A percentile compares a stretch with the other conserved stretches of the same genome.
These are phyloP conservation scores for Lichtheimia ornata DNA, from an alignment of 371 early-diverging fungal genomes.

Conservation along the genomic window DNA sequence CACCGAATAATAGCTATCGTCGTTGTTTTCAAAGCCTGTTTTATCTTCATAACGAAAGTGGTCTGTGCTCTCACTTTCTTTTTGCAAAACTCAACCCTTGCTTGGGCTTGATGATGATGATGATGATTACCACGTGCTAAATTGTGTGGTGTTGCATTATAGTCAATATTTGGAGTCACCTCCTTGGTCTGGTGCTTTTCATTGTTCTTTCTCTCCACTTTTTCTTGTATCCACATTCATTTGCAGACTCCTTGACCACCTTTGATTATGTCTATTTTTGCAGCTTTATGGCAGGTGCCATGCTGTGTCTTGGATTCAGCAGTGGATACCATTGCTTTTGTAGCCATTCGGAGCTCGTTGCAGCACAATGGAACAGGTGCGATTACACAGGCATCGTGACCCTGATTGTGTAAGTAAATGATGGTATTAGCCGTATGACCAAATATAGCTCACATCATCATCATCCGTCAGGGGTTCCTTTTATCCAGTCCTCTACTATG, in stretches of 20 bases:
- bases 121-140: not conserved
- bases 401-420: slow-evolving; percentile 70
- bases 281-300: slow-evolving; percentile 58
- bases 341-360: slow-evolving; percentile 83
- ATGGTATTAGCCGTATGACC: not conserved
- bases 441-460: no score
- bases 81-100: no score
- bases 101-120: no score
- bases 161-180: slow-evolving; percentile 88
- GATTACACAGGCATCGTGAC: slow-evolving; percentile 93
- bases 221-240: slow-evolving; percentile 47
- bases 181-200: slow-evolving; percentile 63
- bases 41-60: slow-evolving; percentile 85
- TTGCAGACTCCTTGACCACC: slow-evolving; percentile 51
- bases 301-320: slow-evolving; percentile 79
- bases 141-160: not conserved
- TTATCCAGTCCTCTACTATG: slow-evolving; percentile 75
- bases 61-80: slow-evolving; percentile 26
- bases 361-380: slow-evolving; percentile 74
- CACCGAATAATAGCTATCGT: slow-evolving; percentile 69
- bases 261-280: slow-evolving; percentile 69
- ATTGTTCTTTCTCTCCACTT: slow-evolving; percentile 51
- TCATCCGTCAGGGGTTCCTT: slow-evolving; percentile 59
- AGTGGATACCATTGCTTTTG: slow-evolving; percentile 82
- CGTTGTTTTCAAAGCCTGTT: slow-evolving; percentile 76